Percentiles rank a stretch among this genome's conserved stretches.
Evolutionary conservation across 352 stramenopile genomes (phyloP).

Genomic region (Globisporangium barbulae): DNA sequence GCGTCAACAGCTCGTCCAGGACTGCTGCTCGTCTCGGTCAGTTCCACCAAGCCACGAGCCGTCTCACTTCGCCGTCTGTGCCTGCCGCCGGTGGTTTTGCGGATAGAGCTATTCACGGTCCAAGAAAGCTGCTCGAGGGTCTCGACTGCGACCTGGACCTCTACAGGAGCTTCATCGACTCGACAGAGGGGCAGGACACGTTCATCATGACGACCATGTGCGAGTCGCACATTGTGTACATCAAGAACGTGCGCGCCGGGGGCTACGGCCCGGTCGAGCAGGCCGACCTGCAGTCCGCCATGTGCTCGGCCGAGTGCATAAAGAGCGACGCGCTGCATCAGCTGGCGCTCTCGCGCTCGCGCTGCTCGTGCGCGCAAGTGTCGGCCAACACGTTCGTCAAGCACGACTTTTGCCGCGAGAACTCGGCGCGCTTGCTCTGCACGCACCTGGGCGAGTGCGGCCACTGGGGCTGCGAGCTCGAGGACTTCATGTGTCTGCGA

Average conservation of each 20-base stretch:
- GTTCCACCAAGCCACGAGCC: neutral
- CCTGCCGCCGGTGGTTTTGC: neutral
- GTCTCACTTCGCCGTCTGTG: neutral
- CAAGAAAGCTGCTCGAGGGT: conserved; percentile 5
- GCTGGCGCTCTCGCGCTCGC: conserved; percentile 64
- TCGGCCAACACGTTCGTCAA: conserved; percentile 61
- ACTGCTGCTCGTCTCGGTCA: neutral
- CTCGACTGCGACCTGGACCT: conserved; percentile 40
- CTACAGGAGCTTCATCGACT: conserved; percentile 54
- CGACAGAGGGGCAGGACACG: conserved; percentile 56
- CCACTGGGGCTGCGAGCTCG: conserved; percentile 79
- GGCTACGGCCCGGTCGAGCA: conserved; percentile 61
- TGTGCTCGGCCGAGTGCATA: conserved; percentile 87
- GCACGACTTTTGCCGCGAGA: conserved; percentile 81
- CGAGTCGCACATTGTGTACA: conserved; percentile 70
- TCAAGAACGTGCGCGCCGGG: conserved; percentile 57
- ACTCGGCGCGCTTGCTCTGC: conserved; percentile 80
- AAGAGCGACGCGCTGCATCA: conserved; percentile 76
- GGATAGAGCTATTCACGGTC: neutral
- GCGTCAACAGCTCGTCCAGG: neutral
- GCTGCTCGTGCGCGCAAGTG: conserved; percentile 81
- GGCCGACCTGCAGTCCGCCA: conserved; percentile 66
- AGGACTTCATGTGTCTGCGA: conserved; percentile 90
- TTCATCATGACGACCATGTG: conserved; percentile 72
- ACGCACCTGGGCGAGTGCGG: conserved; percentile 85